Evolutionary conservation across 2,329 filamentous ascomycete species (phyloP).

Genomic region (Ceratocystis smalleyi): DNA sequence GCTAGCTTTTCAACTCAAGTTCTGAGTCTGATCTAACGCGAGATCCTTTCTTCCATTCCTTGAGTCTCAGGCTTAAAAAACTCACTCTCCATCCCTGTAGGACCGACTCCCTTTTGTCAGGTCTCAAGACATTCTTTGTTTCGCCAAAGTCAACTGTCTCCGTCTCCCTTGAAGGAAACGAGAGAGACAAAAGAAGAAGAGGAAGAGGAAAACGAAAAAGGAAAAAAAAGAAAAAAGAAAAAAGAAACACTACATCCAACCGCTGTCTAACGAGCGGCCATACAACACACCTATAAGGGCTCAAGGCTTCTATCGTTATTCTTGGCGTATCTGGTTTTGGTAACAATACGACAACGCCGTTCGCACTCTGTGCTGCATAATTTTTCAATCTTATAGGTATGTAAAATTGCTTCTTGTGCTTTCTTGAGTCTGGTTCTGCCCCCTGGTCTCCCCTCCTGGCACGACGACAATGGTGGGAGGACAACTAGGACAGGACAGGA

Average conservation of each 20-base stretch:
- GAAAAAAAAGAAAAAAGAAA: too few species aligned
- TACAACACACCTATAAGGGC: too few species aligned
- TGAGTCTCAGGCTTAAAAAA: not conserved
- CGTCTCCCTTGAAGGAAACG: not conserved
- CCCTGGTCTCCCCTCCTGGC: too few species aligned
- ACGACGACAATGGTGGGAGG: too few species aligned
- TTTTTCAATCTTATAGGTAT: not conserved
- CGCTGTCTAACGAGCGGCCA: too few species aligned
- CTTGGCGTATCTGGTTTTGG: not conserved
- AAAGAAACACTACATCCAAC: too few species aligned
- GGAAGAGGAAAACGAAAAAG: too few species aligned
- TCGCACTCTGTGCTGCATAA: not conserved
- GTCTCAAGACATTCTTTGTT: not conserved
- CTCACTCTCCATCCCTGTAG: not conserved
- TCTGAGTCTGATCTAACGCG: not conserved
- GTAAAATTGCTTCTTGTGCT: not conserved
- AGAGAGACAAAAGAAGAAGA: not conserved
- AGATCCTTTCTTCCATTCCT: not conserved
- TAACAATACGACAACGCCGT: not conserved
- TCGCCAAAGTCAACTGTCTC: not conserved
- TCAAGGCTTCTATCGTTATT: too few species aligned
- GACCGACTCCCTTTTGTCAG: not conserved
- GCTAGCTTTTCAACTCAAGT: too few species aligned
- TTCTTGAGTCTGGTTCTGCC: not conserved
- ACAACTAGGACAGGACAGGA: not conserved